A percentile compares a stretch with the other conserved stretches of the same genome.
Conservation (phyloP, 768 basidiomycete genomes). For the Boletus sensibilis region DNA sequence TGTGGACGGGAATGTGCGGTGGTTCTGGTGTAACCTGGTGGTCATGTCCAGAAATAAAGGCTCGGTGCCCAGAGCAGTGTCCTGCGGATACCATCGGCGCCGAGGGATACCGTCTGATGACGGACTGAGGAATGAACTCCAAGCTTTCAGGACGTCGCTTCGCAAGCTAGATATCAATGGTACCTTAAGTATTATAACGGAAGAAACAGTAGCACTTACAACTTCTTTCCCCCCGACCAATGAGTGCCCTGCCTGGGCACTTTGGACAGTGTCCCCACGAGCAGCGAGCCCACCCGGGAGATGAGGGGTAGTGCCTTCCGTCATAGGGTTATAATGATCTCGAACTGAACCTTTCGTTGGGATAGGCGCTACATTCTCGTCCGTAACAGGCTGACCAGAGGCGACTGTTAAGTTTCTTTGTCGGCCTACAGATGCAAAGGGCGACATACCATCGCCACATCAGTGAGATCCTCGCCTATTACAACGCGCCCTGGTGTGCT, state of each 20-base stretch:
- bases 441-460: constrained; percentile 7
- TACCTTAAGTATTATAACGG: not conserved
- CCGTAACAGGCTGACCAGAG: constrained; percentile 1
- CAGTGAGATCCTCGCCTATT: not conserved
- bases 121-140: constrained; percentile 27
- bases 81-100: not conserved
- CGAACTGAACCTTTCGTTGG: not conserved
- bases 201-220: constrained; percentile 8
- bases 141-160: constrained; percentile 22
- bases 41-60: not conserved
- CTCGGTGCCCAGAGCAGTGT: not conserved
- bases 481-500: not conserved
- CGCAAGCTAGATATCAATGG: not conserved
- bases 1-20: not conserved
- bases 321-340: not conserved
- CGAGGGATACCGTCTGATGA: constrained; percentile 24
- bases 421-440: not conserved
- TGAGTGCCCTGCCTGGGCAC: not conserved
- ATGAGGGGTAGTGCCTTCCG: not conserved
- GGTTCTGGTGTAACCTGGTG: not conserved
- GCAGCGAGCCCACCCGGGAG: not conserved
- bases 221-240: not conserved
- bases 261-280: not conserved
- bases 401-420: not conserved
- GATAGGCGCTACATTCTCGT: not conserved